phyloP scores from a whole-genome alignment of 306 rosid genomes.

The Lathyrus tuberosus region DNA sequence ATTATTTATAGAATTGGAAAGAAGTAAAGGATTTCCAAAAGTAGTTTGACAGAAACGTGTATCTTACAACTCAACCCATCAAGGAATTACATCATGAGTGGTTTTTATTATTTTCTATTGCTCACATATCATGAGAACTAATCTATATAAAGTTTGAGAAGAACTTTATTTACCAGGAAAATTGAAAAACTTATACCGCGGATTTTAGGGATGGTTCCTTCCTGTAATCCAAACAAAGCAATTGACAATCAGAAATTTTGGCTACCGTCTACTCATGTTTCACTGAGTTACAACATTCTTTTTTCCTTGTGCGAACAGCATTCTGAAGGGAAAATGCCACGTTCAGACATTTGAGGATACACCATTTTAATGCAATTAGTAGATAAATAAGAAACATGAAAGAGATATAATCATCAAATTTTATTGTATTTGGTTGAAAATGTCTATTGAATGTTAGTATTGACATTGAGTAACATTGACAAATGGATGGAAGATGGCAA shows the following conservation, averaged over 20 bases:
- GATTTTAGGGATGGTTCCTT: conserved; percentile 35
- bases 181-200: conserved; percentile 32
- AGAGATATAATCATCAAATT: conserved; percentile 4
- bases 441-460: not conserved
- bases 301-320: conserved; percentile 28
- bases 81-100: not conserved
- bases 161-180: conserved; percentile 40
- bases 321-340: conserved; percentile 32
- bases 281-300: conserved; percentile 36
- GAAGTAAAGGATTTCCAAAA: conserved; percentile 7
- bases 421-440: conserved; percentile 4
- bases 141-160: conserved; percentile 5
- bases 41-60: not conserved
- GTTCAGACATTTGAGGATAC: conserved; percentile 35
- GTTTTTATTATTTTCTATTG: conserved; percentile 32
- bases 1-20: conserved; percentile 5
- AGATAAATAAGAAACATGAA: not conserved
- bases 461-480: too few relatives aligned
- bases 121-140: conserved; percentile 18
- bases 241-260: conserved; percentile 35
- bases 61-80: conserved; percentile 28
- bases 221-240: conserved; percentile 33
- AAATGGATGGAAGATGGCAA: too few relatives aligned
- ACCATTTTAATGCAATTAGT: conserved; percentile 9
- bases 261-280: conserved; percentile 46